Percentiles rank a stretch among this genome's conserved stretches.
phyloP scores from a whole-genome alignment of 2,329 filamentous ascomycete genomes.

The Sphaerulina populicola region DNA sequence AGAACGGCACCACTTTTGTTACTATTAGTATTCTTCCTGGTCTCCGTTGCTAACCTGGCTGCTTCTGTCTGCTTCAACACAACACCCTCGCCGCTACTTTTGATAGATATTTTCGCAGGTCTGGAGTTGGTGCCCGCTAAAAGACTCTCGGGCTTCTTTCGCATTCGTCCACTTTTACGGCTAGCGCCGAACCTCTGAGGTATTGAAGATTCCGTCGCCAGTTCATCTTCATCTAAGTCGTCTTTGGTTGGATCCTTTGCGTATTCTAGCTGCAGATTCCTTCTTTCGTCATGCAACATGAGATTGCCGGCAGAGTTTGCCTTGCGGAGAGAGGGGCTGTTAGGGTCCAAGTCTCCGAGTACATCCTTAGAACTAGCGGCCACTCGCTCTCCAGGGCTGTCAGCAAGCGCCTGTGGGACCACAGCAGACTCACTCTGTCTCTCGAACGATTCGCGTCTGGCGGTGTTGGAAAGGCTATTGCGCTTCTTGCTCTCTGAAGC shows the following conservation, averaged over 20 bases:
- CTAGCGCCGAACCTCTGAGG: conserved; percentile 10
- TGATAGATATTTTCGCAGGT: conserved; percentile 40
- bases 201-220: conserved; percentile 11
- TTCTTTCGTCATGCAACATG: conserved; percentile 2
- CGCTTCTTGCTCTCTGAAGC: conserved; percentile 41
- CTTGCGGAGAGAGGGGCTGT: conserved; percentile 38
- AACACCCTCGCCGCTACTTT: conserved; percentile 36
- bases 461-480: conserved; percentile 19
- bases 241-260: conserved; percentile 9
- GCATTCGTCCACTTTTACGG: conserved; percentile 20
- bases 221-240: conserved; percentile 13
- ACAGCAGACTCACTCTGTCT: conserved; percentile 43
- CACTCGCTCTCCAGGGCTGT: conserved; percentile 15
- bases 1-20: conserved; percentile 43
- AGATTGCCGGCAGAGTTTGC: not conserved
- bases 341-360: conserved; percentile 42
- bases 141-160: conserved; percentile 20
- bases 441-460: conserved; percentile 38
- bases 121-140: conserved; percentile 26
- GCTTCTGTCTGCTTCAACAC: conserved; percentile 44
- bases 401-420: conserved; percentile 41
- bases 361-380: conserved; percentile 21
- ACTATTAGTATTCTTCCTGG: conserved; percentile 43
- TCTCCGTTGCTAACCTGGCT: conserved; percentile 41
- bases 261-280: not conserved